Evolutionary conservation across 2,329 filamentous ascomycete species (phyloP), one percentile per base, ranked within the genome.

Genomic region (Ophiocordyceps camponoti-rufipedis): DNA sequence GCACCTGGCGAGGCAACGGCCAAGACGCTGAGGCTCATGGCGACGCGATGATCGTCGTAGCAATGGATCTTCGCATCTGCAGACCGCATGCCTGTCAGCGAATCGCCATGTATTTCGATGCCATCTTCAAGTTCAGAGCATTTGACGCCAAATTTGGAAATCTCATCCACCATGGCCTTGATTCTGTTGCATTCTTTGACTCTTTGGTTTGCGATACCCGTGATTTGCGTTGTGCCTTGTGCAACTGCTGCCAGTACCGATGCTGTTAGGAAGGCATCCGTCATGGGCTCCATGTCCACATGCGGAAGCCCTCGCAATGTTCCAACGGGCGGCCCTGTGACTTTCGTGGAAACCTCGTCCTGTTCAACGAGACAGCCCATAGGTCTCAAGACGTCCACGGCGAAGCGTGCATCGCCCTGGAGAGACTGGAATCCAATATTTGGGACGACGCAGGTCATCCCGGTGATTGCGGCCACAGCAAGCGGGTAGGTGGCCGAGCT

Each of bases 211-310:
- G 91, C 91, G 54, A 98, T 98, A 44, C 91, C 91, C 14, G 80
- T 82, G 52, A 98, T 96, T 46, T 77, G 78, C 0, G 91, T 98
- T 44, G 78, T 79, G 2, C 85, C 85, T 13, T 74, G 78, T 10
- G 89, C 87, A 41, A 94, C 85, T 33, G 91, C 91, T 28, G 87
- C 91, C 42, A 98, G 72, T 5, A 94, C 87, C 2, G 87, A 93
- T 16, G 91, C 91, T 5, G 88, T 95, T 45, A 98, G 71, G 70
- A 98, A 98, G 43, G 91, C 91, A 62, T 98, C 91, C 0, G 91
- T 98, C 91, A 98, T 98, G 1, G 89, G 84, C 61, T 96, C 91
- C 91, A 98, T 98, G 56, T 98, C 88, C 28, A 98, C 79, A 48
- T 89, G 82, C 16, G 78, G 67, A 12, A 98, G 67, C 1, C 85